Conservation (phyloP, 2,329 filamentous ascomycete species). For the Hypoxylon sp. region DNA sequence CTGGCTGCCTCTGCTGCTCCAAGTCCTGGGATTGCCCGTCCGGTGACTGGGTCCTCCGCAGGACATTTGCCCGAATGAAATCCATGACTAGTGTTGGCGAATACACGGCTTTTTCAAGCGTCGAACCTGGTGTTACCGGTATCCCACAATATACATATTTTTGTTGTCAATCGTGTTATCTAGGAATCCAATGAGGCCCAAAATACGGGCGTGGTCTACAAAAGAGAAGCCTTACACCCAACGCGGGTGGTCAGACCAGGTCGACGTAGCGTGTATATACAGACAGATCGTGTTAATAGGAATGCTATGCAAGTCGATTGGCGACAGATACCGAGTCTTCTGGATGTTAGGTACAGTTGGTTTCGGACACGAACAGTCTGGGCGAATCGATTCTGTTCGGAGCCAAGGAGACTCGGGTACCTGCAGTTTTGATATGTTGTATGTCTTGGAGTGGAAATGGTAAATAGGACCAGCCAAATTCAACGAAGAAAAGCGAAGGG, state of each 20-base stretch:
- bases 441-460: slow-evolving; percentile 42
- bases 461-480: slow-evolving; percentile 42
- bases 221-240: slow-evolving; percentile 6
- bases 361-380: slow-evolving; percentile 42
- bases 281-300: slow-evolving; percentile 14
- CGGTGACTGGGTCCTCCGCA: slow-evolving; percentile 40
- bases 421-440: slow-evolving; percentile 39
- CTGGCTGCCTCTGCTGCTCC: slow-evolving; percentile 40
- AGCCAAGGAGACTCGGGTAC: slow-evolving; percentile 33
- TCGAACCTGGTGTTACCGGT: slow-evolving; percentile 38
- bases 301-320: slow-evolving; percentile 21
- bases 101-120: slow-evolving; percentile 32
- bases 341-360: slow-evolving; percentile 32
- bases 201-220: slow-evolving; percentile 5
- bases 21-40: slow-evolving; percentile 36
- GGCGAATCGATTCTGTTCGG: slow-evolving; percentile 47
- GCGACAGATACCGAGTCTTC: slow-evolving; percentile 28
- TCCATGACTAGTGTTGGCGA: slow-evolving; percentile 42
- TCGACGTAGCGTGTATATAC: slow-evolving; percentile 29
- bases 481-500: slow-evolving; percentile 33
- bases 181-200: slow-evolving; percentile 15
- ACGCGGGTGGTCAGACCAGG: slow-evolving; percentile 25
- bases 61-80: slow-evolving; percentile 45
- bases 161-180: slow-evolving; percentile 21
- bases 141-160: slow-evolving; percentile 42